These are phyloP conservation scores for Phytopythium mirpurense DNA, from an alignment of 352 stramenopile genomes.

Conservation along the genomic window DNA sequence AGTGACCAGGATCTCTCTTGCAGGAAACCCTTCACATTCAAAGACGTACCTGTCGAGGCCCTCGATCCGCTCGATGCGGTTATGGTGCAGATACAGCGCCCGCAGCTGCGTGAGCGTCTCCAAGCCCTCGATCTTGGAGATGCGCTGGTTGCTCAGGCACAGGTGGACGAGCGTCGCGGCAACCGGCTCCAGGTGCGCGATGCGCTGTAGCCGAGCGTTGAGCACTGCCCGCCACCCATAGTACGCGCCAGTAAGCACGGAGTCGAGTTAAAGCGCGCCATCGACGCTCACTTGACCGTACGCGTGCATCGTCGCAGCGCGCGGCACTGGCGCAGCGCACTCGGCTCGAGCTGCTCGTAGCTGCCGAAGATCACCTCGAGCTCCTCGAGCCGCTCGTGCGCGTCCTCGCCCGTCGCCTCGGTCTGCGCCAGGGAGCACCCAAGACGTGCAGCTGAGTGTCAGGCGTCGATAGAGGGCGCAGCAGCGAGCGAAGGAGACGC, in stretches of 20 bases:
- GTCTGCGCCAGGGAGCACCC: slow-evolving; percentile 19
- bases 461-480: not conserved
- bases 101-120: slow-evolving; percentile 51
- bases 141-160: slow-evolving; percentile 67
- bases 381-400: slow-evolving; percentile 59
- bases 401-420: slow-evolving; percentile 46
- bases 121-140: slow-evolving; percentile 51
- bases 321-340: slow-evolving; percentile 39
- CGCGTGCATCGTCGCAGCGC: slow-evolving; percentile 51
- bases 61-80: slow-evolving; percentile 73
- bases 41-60: slow-evolving; percentile 43
- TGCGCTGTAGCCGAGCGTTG: slow-evolving; percentile 57
- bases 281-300: slow-evolving; percentile 3
- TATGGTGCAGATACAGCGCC: slow-evolving; percentile 77
- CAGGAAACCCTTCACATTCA: not conserved
- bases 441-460: not conserved
- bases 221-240: slow-evolving; percentile 31
- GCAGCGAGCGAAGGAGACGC: slow-evolving; percentile 6
- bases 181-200: slow-evolving; percentile 49
- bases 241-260: not conserved
- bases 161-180: slow-evolving; percentile 66
- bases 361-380: slow-evolving; percentile 82
- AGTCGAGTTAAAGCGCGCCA: not conserved
- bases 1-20: not conserved
- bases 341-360: slow-evolving; percentile 38